phyloP scores from a whole-genome alignment of 1,284 basidiomycete species.

The Papiliotrema laurentii region DNA sequence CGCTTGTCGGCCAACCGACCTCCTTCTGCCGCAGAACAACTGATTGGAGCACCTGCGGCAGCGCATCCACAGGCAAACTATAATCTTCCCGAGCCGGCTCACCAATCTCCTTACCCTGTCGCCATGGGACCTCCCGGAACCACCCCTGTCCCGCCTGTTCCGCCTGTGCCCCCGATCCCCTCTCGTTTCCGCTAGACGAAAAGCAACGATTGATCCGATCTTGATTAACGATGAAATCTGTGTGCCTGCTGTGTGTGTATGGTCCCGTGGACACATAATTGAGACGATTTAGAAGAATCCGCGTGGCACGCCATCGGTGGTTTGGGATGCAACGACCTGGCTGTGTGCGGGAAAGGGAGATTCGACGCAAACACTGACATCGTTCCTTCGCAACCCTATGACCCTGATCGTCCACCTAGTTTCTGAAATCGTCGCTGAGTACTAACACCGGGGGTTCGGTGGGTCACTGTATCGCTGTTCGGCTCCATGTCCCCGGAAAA shows the following conservation, averaged over 20 bases:
- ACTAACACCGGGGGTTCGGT: no score
- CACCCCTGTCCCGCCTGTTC: conserved; percentile 4
- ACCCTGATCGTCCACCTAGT: neutral
- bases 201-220: neutral
- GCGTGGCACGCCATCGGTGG: neutral
- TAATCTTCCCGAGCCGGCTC: neutral
- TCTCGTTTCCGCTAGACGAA: conserved; percentile 19
- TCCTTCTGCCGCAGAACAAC: conserved; percentile 4
- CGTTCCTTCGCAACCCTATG: neutral
- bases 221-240: neutral
- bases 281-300: neutral
- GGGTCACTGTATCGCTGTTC: no score
- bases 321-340: neutral
- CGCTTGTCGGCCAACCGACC: conserved; percentile 4
- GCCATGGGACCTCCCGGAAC: conserved; percentile 1
- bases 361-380: no score
- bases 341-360: neutral
- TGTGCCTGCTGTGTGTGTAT: neutral
- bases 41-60: neutral
- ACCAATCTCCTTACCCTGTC: neutral
- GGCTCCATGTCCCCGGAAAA: no score
- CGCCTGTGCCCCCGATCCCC: conserved; percentile 25
- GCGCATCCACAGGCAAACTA: neutral
- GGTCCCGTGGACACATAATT: neutral
- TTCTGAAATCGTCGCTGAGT: no score